Evolutionary conservation across 148 eudicot species (phyloP).

Genomic region (Salicornia ramosissima): DNA sequence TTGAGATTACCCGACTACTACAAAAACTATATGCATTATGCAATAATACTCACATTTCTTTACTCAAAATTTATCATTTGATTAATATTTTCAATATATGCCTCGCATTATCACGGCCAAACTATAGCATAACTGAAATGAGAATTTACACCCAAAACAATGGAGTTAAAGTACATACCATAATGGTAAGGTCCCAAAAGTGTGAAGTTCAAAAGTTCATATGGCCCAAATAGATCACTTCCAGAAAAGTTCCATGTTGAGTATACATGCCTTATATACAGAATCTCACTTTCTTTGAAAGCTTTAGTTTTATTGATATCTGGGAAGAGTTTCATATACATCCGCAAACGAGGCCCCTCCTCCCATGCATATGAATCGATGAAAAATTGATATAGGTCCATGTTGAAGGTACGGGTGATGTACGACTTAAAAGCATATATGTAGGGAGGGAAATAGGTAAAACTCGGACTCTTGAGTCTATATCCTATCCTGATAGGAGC

Average conservation of each 20-base stretch:
- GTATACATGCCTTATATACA: conserved; percentile 38
- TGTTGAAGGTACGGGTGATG: conserved; percentile 42
- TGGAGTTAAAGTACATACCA: conserved; percentile 36
- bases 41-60: too few relatives aligned
- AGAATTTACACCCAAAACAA: not conserved
- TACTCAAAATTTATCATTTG: too few relatives aligned
- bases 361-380: conserved; percentile 77
- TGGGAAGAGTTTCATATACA: conserved; percentile 80
- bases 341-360: conserved; percentile 78
- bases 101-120: too few relatives aligned
- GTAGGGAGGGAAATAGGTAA: conserved; percentile 65
- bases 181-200: conserved; percentile 65
- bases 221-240: conserved; percentile 79
- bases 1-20: too few relatives aligned
- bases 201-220: conserved; percentile 88
- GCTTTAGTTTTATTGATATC: conserved; percentile 18
- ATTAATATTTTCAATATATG: too few relatives aligned
- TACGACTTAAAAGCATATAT: conserved; percentile 42
- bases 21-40: too few relatives aligned
- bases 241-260: conserved; percentile 59
- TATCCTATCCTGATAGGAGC: conserved; percentile 73
- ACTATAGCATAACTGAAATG: not conserved
- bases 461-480: conserved; percentile 86
- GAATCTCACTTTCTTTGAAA: conserved; percentile 65
- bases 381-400: conserved; percentile 53